Evolutionary conservation across 352 stramenopile species (phyloP).

Genomic region (Thalassiosira ordinaria): DNA sequence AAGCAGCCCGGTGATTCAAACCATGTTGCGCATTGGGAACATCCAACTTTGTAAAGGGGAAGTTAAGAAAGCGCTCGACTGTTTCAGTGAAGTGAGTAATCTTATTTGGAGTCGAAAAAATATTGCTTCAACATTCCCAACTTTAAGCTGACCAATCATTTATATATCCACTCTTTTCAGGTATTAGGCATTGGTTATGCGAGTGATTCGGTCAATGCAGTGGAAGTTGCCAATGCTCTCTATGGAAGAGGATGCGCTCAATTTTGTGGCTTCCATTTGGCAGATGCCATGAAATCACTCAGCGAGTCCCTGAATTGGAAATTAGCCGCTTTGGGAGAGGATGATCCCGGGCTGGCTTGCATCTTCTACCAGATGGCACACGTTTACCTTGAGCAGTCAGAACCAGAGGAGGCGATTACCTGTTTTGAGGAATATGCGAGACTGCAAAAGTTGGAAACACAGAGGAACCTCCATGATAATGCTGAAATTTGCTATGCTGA

Average conservation of each 20-base stretch:
- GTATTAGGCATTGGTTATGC: slow-evolving; percentile 65
- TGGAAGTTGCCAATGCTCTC: slow-evolving; percentile 67
- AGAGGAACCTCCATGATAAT: slow-evolving; percentile 62
- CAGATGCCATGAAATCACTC: slow-evolving; percentile 72
- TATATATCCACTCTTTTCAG: too few relatives aligned
- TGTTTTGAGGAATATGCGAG: slow-evolving; percentile 65
- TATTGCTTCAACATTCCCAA: too few relatives aligned
- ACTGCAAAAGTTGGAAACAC: slow-evolving; percentile 57
- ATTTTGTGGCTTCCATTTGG: slow-evolving; percentile 56
- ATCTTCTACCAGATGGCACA: slow-evolving; percentile 75
- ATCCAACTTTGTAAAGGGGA: slow-evolving; percentile 61
- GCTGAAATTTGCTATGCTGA: slow-evolving; percentile 65
- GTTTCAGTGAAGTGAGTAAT: slow-evolving; percentile 58
- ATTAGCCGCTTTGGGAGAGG: slow-evolving; percentile 55
- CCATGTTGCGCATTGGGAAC: slow-evolving; percentile 66
- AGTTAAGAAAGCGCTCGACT: slow-evolving; percentile 48
- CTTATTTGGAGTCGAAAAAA: too few relatives aligned
- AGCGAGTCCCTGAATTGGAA: slow-evolving; percentile 71
- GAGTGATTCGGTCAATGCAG: slow-evolving; percentile 51
- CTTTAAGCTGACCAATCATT: too few relatives aligned
- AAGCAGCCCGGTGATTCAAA: slow-evolving; percentile 57
- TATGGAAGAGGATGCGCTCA: slow-evolving; percentile 68
- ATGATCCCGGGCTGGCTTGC: slow-evolving; percentile 60
- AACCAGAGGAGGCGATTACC: slow-evolving; percentile 55
- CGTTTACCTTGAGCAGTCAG: slow-evolving; percentile 60